phyloP scores from a whole-genome alignment of 495 filamentous ascomycete genomes.

The Hyaloscypha hepaticicola region DNA sequence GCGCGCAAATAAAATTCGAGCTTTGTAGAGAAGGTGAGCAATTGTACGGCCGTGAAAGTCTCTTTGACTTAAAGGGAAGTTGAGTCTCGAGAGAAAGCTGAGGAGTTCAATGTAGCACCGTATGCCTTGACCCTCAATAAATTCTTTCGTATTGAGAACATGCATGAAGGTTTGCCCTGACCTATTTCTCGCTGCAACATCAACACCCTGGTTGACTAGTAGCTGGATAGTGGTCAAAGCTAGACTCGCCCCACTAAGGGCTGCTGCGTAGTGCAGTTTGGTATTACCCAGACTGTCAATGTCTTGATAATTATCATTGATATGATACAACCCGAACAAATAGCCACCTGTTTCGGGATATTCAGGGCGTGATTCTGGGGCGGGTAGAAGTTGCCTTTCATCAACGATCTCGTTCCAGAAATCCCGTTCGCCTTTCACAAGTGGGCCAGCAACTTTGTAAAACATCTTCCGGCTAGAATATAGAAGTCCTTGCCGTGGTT shows the following conservation, averaged over 20 bases:
- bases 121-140: not conserved
- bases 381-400: conserved; percentile 11
- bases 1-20: too few relatives aligned
- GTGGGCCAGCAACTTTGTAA: not conserved
- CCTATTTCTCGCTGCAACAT: conserved; percentile 11
- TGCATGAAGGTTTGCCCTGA: conserved; percentile 18
- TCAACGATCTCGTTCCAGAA: conserved; percentile 17
- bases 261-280: conserved; percentile 14
- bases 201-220: conserved; percentile 11
- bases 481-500: not conserved
- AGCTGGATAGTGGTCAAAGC: not conserved
- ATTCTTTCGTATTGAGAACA: conserved; percentile 6
- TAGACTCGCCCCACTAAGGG: not conserved
- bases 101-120: conserved; percentile 1
- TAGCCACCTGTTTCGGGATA: conserved; percentile 4
- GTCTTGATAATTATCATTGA: not conserved
- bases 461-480: not conserved
- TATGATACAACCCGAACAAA: conserved; percentile 4
- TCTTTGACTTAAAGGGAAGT: conserved; percentile 14
- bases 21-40: conserved; percentile 3
- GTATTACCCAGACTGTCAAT: conserved; percentile 16
- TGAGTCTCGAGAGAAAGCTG: conserved; percentile 1
- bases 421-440: conserved; percentile 6
- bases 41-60: conserved; percentile 18
- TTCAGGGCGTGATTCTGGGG: conserved; percentile 5